phyloP scores from a whole-genome alignment of 805 yeast genomes.

The Wickerhamiella musiphila region DNA sequence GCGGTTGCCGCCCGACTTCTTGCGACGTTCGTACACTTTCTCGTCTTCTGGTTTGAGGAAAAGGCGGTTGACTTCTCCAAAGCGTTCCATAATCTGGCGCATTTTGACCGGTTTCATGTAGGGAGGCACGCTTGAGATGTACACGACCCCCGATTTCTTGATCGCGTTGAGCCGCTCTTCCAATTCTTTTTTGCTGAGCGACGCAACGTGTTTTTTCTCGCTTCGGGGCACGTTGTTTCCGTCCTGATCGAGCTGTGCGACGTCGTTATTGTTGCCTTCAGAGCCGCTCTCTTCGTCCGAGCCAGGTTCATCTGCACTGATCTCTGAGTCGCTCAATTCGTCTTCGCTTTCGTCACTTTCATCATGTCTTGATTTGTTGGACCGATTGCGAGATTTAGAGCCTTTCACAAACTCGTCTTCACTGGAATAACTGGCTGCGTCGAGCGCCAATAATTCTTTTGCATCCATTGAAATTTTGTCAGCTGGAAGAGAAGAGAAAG shows the following conservation, averaged over 20 bases:
- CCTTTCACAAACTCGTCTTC: neutral
- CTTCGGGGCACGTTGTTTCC: slow-evolving; percentile 5
- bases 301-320: neutral
- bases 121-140: slow-evolving; percentile 81
- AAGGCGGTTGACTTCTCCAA: slow-evolving; percentile 77
- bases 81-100: slow-evolving; percentile 59
- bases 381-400: neutral
- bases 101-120: slow-evolving; percentile 91
- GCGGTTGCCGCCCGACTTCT: slow-evolving; percentile 82
- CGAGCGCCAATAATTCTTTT: too few species aligned
- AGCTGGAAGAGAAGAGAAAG: too few species aligned
- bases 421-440: too few species aligned
- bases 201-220: slow-evolving; percentile 12
- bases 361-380: too few species aligned
- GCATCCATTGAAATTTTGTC: too few species aligned
- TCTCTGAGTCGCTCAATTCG: too few species aligned
- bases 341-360: too few species aligned
- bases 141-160: slow-evolving; percentile 80
- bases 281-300: neutral
- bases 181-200: slow-evolving; percentile 21
- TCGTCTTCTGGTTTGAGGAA: slow-evolving; percentile 77
- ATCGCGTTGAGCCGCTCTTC: slow-evolving; percentile 27
- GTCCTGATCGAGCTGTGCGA: slow-evolving; percentile 13
- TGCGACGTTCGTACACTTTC: slow-evolving; percentile 42
- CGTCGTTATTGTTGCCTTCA: slow-evolving; percentile 17